A percentile compares a stretch with the other conserved stretches of the same genome.
Conservation (phyloP, 2,329 filamentous ascomycete species). For the Fusarium penzigii region DNA sequence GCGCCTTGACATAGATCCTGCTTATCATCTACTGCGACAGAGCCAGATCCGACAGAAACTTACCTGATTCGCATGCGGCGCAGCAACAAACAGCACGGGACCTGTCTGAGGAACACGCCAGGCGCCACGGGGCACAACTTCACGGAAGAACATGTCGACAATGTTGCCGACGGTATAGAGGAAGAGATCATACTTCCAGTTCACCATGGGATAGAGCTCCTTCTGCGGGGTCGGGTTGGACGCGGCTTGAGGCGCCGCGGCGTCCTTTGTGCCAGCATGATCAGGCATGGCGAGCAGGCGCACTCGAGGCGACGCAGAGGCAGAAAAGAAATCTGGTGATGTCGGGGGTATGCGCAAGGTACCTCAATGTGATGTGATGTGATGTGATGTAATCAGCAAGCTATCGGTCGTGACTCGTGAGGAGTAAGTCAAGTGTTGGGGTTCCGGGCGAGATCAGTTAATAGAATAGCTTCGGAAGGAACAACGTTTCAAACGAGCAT, state of each 20-base stretch:
- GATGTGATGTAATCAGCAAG: background rate
- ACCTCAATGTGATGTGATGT: background rate
- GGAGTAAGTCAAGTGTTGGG: no score
- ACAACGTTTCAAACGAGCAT: no score
- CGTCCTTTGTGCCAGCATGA: constrained; percentile 25
- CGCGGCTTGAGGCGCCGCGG: constrained; percentile 26
- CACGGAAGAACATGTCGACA: constrained; percentile 95
- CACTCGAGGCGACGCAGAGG: constrained; percentile 7
- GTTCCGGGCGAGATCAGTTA: no score
- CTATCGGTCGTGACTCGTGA: background rate
- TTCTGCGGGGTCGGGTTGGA: constrained; percentile 38
- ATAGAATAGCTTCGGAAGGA: no score
- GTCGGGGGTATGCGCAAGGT: background rate
- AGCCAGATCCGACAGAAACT: constrained; percentile 24
- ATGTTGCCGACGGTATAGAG: constrained; percentile 79
- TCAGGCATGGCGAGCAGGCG: constrained; percentile 20
- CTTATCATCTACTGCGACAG: background rate
- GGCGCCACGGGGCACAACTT: constrained; percentile 90
- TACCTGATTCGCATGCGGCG: constrained; percentile 94
- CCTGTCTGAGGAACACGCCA: constrained; percentile 92
- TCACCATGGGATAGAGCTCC: constrained; percentile 68
- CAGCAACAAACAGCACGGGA: constrained; percentile 92
- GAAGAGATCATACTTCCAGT: constrained; percentile 76
- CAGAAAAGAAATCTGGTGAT: background rate
- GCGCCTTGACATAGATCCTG: background rate